Percentiles rank a stretch among this genome's conserved stretches.
phyloP scores from a whole-genome alignment of 2,329 filamentous ascomycete species.

The Chaetomium globosum region DNA sequence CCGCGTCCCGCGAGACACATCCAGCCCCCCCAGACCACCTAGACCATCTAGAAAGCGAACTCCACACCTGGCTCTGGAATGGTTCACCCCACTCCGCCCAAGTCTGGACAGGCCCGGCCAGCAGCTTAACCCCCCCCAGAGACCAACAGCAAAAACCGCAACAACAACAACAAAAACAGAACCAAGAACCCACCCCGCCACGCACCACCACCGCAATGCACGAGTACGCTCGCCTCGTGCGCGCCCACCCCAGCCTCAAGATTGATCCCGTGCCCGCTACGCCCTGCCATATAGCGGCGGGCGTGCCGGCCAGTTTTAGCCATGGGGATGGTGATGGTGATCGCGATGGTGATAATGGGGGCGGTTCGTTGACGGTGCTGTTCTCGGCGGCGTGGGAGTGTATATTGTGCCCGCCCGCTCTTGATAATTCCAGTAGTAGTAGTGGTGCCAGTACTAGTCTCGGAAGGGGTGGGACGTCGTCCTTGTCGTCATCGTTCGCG shows the following conservation, averaged over 20 bases:
- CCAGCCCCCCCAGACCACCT: neutral
- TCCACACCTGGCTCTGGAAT: constrained; percentile 7
- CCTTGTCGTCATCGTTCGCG: neutral
- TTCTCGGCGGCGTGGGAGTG: constrained; percentile 58
- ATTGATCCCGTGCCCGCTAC: constrained; percentile 49
- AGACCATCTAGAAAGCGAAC: neutral
- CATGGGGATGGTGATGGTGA: too few species aligned
- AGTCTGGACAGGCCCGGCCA: neutral
- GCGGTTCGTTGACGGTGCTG: constrained; percentile 42
- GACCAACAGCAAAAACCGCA: neutral
- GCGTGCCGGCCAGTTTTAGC: constrained; percentile 45
- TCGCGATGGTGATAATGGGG: too few species aligned
- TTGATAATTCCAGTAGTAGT: neutral
- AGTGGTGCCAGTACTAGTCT: neutral
- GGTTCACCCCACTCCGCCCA: neutral
- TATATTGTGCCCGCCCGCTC: constrained; percentile 41
- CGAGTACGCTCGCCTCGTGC: constrained; percentile 53
- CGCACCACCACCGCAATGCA: constrained; percentile 43
- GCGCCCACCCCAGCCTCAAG: constrained; percentile 42
- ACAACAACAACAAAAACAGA: neutral
- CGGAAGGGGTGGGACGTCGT: neutral
- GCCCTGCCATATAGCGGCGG: constrained; percentile 54
- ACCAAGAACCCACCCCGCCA: neutral
- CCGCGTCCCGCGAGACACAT: neutral
- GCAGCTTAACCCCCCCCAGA: neutral